phyloP scores from a whole-genome alignment of 225 moss, liverwort and hornwort genomes.

The Neckera pumila region DNA sequence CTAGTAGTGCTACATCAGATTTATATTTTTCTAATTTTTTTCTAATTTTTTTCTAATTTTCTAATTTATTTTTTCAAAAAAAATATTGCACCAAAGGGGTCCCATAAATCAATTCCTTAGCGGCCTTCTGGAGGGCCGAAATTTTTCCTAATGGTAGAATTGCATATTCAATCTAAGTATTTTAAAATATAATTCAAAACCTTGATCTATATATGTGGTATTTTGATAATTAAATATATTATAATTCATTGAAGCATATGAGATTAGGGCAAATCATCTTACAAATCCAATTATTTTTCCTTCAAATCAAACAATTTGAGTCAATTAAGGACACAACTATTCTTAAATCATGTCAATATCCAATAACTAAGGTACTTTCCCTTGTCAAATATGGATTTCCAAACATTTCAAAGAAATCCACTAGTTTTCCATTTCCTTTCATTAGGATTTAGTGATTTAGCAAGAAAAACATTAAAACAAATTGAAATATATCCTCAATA shows the following conservation, averaged over 20 bases:
- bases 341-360: not conserved
- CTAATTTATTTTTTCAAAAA: no score
- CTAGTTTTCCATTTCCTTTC: not conserved
- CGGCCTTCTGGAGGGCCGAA: no score
- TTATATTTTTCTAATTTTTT: no score
- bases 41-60: no score
- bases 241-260: fast-evolving
- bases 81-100: no score
- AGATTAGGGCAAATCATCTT: not conserved
- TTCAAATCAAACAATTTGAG: fast-evolving
- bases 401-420: fast-evolving
- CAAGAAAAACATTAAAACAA: not conserved
- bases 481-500: fast-evolving
- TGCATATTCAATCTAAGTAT: not conserved
- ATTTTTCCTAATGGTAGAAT: no score
- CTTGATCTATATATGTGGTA: fast-evolving
- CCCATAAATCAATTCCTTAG: no score
- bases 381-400: fast-evolving
- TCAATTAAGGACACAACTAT: fast-evolving
- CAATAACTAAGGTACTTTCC: fast-evolving
- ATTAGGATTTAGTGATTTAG: not conserved
- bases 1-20: no score
- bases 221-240: not conserved
- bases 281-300: fast-evolving
- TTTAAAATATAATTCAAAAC: not conserved